Conservation (phyloP, 352 stramenopile species). For the Phytophthora crassamura region DNA sequence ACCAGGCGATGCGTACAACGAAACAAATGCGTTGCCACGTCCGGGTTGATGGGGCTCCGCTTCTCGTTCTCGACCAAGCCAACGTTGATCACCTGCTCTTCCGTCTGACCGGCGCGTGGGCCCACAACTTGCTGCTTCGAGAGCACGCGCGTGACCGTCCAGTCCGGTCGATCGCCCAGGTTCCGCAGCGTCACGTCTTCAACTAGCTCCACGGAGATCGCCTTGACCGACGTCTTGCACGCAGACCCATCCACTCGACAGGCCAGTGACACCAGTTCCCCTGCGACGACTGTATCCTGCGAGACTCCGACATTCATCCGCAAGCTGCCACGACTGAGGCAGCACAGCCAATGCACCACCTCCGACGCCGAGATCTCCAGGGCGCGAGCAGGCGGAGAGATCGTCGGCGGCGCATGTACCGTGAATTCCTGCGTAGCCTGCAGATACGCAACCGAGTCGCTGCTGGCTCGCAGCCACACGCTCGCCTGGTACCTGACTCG, state of each 20-base stretch:
- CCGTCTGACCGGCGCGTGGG: constrained; percentile 12
- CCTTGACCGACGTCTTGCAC: constrained; percentile 28
- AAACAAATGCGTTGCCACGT: constrained; percentile 35
- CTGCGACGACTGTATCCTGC: constrained; percentile 31
- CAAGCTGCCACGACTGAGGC: constrained; percentile 37
- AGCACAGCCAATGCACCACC: constrained; percentile 39
- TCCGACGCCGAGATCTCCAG: constrained; percentile 38
- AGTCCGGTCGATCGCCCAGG: constrained; percentile 11
- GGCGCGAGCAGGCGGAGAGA: constrained; percentile 26
- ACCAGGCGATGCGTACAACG: constrained; percentile 37
- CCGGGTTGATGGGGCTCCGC: constrained; percentile 26
- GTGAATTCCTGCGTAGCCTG: constrained; percentile 37
- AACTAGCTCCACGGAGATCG: constrained; percentile 32
- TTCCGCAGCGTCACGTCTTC: constrained; percentile 37
- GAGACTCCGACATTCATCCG: constrained; percentile 24
- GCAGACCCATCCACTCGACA: constrained; percentile 31
- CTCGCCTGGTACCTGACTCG: constrained; percentile 38
- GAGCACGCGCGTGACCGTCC: constrained; percentile 32
- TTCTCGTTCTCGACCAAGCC: constrained; percentile 31
- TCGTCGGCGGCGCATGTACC: constrained; percentile 26
- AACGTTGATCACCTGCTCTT: constrained; percentile 23
- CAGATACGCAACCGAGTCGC: constrained; percentile 40
- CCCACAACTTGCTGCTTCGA: constrained; percentile 27
- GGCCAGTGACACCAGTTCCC: constrained; percentile 25
- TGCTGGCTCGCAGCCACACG: constrained; percentile 39